Evolutionary conservation across 176 grass and related monocot genomes (phyloP).

Genomic region (Ensete ventricosum): DNA sequence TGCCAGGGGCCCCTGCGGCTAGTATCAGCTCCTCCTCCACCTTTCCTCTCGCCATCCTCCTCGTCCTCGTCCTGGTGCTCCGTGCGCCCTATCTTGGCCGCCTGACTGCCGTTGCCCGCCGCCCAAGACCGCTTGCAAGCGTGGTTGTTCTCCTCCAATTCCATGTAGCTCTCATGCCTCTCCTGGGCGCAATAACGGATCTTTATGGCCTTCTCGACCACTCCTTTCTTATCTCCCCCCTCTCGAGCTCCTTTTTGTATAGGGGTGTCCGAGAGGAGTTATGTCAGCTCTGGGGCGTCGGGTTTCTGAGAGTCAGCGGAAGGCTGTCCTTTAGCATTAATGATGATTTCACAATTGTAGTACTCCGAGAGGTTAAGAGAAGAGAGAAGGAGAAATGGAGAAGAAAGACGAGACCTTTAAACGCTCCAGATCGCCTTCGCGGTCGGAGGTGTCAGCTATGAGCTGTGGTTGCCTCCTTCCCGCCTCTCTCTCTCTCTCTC

Average conservation of each 20-base stretch:
- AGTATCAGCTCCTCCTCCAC: neutral
- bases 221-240: neutral
- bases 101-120: neutral
- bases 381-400: neutral
- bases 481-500: neutral
- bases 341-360: neutral
- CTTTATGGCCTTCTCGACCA: neutral
- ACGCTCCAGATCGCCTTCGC: too few species aligned
- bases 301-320: conserved; percentile 1
- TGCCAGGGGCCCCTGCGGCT: neutral
- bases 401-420: conserved; percentile 6
- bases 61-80: conserved; percentile 12
- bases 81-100: conserved; percentile 4
- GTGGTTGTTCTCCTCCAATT: conserved; percentile 13
- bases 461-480: neutral
- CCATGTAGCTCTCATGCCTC: conserved; percentile 11
- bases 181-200: neutral
- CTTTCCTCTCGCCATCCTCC: neutral
- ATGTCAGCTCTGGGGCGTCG: neutral
- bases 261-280: neutral
- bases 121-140: neutral
- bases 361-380: neutral
- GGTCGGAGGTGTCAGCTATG: neutral
- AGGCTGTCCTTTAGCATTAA: conserved; percentile 11
- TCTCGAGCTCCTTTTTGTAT: neutral